Conservation (phyloP, 306 rosid genomes). For the Trichosanthes truncata region DNA sequence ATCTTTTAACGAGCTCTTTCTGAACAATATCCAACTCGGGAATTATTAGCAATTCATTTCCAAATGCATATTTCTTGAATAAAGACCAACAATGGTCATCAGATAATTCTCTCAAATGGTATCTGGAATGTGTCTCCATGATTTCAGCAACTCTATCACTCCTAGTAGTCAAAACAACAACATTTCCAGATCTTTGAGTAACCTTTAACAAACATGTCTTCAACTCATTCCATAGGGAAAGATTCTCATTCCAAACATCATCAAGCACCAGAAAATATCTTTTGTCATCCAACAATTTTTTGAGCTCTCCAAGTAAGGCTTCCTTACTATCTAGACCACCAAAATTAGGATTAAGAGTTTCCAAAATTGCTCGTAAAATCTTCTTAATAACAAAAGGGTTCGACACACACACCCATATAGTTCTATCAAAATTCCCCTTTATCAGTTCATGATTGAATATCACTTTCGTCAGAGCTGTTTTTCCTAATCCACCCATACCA, state of each 20-base stretch:
- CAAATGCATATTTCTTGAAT: not conserved
- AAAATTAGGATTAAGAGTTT: not conserved
- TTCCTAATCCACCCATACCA: slow-evolving; percentile 20
- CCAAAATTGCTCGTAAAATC: slow-evolving; percentile 7
- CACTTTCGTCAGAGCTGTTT: slow-evolving; percentile 10
- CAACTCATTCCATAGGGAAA: not conserved
- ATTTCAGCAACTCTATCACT: slow-evolving; percentile 11
- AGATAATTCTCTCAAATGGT: not conserved
- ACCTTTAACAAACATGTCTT: not conserved
- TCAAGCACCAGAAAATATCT: slow-evolving; percentile 17
- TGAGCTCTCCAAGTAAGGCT: not conserved
- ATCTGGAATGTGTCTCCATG: slow-evolving; percentile 5
- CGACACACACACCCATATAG: slow-evolving; percentile 20
- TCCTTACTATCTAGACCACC: not conserved
- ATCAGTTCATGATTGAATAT: slow-evolving; percentile 5
- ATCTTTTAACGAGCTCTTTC: slow-evolving; percentile 1
- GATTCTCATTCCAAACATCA: slow-evolving; percentile 21
- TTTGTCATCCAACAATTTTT: not conserved
- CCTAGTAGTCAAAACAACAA: not conserved
- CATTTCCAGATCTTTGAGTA: not conserved
- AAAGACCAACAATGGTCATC: slow-evolving; percentile 9
- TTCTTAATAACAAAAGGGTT: not conserved
- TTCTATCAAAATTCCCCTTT: not conserved
- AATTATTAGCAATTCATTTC: not conserved
- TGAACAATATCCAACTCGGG: not conserved